These are phyloP conservation scores for Penicillium sp. DNA, from an alignment of 2,329 filamentous ascomycete genomes.

Conservation along the genomic window DNA sequence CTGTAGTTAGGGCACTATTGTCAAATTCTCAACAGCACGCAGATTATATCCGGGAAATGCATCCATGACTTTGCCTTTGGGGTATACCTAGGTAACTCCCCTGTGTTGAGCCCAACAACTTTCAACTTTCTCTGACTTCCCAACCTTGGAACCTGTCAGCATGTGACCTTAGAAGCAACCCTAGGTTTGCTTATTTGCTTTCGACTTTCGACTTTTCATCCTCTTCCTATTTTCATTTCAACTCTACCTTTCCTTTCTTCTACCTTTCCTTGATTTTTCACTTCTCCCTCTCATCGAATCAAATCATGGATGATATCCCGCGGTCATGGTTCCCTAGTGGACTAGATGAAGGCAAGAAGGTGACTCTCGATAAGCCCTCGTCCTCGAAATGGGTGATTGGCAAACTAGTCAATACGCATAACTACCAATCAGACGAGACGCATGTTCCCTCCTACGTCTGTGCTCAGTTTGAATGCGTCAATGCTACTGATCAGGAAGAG, in stretches of 20 bases:
- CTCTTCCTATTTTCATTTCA: too few relatives aligned
- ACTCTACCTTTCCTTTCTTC: too few relatives aligned
- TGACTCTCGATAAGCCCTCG: background rate
- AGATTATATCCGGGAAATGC: background rate
- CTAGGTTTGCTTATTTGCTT: too few relatives aligned
- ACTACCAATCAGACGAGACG: background rate
- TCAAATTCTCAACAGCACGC: background rate
- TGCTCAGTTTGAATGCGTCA: background rate
- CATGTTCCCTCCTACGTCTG: background rate
- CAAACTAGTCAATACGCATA: background rate
- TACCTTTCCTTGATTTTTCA: too few relatives aligned
- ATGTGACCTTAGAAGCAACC: too few relatives aligned
- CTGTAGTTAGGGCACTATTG: slow-evolving; percentile 42
- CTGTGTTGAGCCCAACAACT: slow-evolving; percentile 38
- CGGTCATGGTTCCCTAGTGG: too few relatives aligned
- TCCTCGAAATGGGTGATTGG: background rate
- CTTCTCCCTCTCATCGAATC: too few relatives aligned
- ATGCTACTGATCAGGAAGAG: background rate
- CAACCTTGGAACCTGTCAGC: too few relatives aligned
- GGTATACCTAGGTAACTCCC: slow-evolving; percentile 29
- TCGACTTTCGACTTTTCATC: too few relatives aligned
- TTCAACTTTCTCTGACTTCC: slow-evolving; percentile 28
- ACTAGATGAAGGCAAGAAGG: background rate
- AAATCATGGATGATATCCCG: too few relatives aligned
- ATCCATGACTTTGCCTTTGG: slow-evolving; percentile 39